Base-by-base conservation (phyloP, 306 rosid genomes). In the Lathyrus tuberosus region DNA sequence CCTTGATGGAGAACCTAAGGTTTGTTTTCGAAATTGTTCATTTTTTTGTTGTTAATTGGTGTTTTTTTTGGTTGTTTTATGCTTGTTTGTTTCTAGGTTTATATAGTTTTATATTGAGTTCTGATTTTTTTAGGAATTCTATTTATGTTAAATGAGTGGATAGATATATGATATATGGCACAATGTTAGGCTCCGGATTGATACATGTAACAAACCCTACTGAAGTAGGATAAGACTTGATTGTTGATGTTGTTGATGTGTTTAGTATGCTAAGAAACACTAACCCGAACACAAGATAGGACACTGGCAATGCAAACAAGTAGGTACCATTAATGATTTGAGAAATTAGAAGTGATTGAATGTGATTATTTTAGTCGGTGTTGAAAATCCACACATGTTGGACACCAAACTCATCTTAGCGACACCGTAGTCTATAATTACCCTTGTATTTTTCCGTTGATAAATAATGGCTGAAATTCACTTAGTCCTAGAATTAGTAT, bases 1-100 rank as follows among this genome's bases (percentile, higher is more conserved):
- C 66, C 72, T 93, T 12, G 98, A 93, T 64, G 98, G 97, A 54
- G 96, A 90, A 74, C 98, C 97, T 10, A 81, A 81, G 98, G 98
- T 90, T 12, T 28, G 30, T 20, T 10, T 40, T 16, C 3, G 8
- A 33, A 33, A 0, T 60, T 15, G 17, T 35, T 35, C 11, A 0
- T 33, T 30, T 33, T 35, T 7, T 37, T 61, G 14, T 37, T 61
- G 1, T 35, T 4, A 33, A 60, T n/a, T 60, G 42, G 44, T 60
- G 46, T 9, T 60, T 10, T 18, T 20, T 20, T 20, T 20, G 22
- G 58, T 38, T 38, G 13, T 1, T 53, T 14, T n/a, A 3, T 47
- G 18, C 15, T 1, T 5, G 18, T 47, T 16, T 49, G 12, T 16
- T 49, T 49, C 6, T 16, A 49, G 26, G 56, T 49, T 24, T 24